phyloP scores from a whole-genome alignment of 2,329 filamentous ascomycete species.

The Dactylonectria estremocensis region DNA sequence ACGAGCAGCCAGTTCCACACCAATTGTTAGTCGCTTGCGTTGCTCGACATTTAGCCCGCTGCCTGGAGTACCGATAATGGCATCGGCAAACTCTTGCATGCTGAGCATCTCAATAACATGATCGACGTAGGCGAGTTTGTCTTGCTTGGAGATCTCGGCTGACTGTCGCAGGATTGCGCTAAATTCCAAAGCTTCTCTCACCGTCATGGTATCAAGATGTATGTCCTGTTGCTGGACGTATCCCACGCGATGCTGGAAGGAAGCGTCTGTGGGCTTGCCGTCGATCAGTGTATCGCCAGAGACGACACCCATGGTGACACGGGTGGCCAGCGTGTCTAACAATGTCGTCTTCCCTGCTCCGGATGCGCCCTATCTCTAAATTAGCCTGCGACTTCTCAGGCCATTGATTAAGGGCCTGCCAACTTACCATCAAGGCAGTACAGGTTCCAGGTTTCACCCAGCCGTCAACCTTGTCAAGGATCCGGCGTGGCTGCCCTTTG shows the following conservation, averaged over 20 bases:
- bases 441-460: slow-evolving; percentile 82
- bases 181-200: slow-evolving; percentile 56
- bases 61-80: slow-evolving; percentile 61
- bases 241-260: slow-evolving; percentile 79
- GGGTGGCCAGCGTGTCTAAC: slow-evolving; percentile 74
- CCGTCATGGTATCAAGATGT: slow-evolving; percentile 57
- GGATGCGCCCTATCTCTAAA: slow-evolving; percentile 49
- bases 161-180: slow-evolving; percentile 61
- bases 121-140: slow-evolving; percentile 66
- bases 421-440: slow-evolving; percentile 71
- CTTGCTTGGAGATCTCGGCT: slow-evolving; percentile 55
- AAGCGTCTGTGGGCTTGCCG: slow-evolving; percentile 72
- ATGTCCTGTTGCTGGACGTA: slow-evolving; percentile 78
- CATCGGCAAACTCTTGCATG: slow-evolving; percentile 68
- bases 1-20: slow-evolving; percentile 59
- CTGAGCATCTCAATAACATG: slow-evolving; percentile 66
- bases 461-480: slow-evolving; percentile 79
- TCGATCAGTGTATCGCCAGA: slow-evolving; percentile 78
- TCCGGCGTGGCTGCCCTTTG: slow-evolving; percentile 72
- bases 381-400: neutral
- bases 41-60: slow-evolving; percentile 64
- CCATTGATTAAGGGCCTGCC: neutral
- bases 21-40: slow-evolving; percentile 65
- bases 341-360: slow-evolving; percentile 74
- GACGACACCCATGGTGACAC: slow-evolving; percentile 78